Base-by-base conservation (phyloP, 176 grass and related monocot species). In the Carex cristatella region DNA sequence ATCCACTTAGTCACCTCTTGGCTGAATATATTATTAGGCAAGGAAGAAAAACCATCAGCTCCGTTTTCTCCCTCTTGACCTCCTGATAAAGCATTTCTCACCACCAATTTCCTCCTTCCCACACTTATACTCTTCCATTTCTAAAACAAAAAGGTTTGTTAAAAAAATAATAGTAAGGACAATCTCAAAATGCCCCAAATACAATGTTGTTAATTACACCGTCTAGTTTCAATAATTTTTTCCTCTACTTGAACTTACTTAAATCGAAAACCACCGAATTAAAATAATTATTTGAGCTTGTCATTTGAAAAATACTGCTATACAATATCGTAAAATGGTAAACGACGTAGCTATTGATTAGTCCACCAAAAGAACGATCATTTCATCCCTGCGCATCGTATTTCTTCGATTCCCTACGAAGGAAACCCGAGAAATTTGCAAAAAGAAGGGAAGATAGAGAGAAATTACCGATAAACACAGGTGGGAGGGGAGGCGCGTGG, bases 1-100 rank as follows among this genome's bases (percentile, higher is more conserved):
- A 67, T 38, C 38, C 46, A 87, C 32, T 15, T 18, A 65, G 58
- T 85, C 72, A 97, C 94, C 91, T 97, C 89, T 78, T 91, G 91
- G 16, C 87, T 83, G 65, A 97, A 97, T 59, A 91, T 85, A 82
- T 90, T 90, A 46, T 85, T 90, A 28, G 87, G 77, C 13, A 91
- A 49, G 46, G 85, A 80, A 27, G 90, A 83, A 84, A 89, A 95
- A 69, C 85, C 83, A 68, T 95, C 90, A 40, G 90, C 88, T 15
- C 83, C 83, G 7, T 89, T 91, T 60, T 89, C 89, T 82, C 89
- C 87, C 77, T 88, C 64, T 54, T 69, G 10, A 33, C 35, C 81
- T 53, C 81, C 81, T 55, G 81, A 83, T 55, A 83, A 56, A 69
- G 81, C 62, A 83, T 83, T 97, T 33, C 61, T 89, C 74, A 87